phyloP scores from a whole-genome alignment of 139 green algal genomes.

The Micractinium conductrix region DNA sequence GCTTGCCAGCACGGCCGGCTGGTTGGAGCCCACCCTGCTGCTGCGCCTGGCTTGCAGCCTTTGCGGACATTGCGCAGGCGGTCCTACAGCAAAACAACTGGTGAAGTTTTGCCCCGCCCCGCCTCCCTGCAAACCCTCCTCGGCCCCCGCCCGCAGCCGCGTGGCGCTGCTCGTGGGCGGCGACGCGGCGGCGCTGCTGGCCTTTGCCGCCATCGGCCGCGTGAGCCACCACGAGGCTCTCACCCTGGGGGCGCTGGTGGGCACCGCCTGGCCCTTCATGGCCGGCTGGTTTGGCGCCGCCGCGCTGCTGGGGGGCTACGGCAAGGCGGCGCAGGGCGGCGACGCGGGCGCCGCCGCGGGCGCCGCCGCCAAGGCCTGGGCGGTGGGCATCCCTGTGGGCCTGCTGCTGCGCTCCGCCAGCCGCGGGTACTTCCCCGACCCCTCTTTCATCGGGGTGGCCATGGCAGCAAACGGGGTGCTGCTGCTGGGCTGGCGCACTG shows the following conservation, averaged over 20 bases:
- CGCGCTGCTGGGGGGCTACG: constrained; percentile 61
- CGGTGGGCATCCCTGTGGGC: constrained; percentile 65
- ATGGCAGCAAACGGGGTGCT: constrained; percentile 69
- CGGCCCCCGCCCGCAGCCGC: neutral
- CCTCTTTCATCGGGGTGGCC: constrained; percentile 74
- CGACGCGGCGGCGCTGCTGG: constrained; percentile 69
- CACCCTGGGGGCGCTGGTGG: constrained; percentile 41
- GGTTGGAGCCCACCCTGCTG: too few species aligned
- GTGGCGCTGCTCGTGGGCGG: constrained; percentile 63
- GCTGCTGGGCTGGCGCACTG: constrained; percentile 76
- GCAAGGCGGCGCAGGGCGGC: constrained; percentile 55
- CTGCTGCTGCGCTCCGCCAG: constrained; percentile 62
- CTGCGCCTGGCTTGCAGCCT: too few species aligned
- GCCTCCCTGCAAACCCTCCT: too few species aligned
- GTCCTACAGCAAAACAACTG: too few species aligned
- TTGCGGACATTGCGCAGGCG: too few species aligned
- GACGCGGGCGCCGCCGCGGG: constrained; percentile 50
- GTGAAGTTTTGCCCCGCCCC: too few species aligned
- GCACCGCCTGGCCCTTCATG: constrained; percentile 79
- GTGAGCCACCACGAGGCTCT: constrained; percentile 68
- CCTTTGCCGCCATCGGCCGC: constrained; percentile 78
- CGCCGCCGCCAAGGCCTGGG: constrained; percentile 77
- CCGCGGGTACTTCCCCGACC: constrained; percentile 72
- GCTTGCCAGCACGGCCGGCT: too few species aligned
- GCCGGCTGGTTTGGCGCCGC: constrained; percentile 72